phyloP scores from a whole-genome alignment of 192 early-diverging fungal species.

The Umbelopsis vinacea region DNA sequence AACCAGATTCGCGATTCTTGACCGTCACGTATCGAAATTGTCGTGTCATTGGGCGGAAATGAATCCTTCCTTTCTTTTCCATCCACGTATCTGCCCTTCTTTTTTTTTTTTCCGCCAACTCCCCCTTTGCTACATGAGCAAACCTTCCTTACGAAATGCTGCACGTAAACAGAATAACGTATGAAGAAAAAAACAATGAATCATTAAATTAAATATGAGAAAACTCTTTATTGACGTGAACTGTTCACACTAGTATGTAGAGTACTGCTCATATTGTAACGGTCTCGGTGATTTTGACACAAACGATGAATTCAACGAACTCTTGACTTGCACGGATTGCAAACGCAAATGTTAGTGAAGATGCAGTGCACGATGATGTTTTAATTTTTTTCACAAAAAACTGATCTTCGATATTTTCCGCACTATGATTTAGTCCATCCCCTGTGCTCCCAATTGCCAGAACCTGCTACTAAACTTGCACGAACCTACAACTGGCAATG shows the following conservation, averaged over 20 bases:
- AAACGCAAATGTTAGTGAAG: conserved; percentile 49
- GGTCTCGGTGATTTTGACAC: conserved; percentile 29
- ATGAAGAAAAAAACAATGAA: background rate
- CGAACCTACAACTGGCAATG: conserved; percentile 53
- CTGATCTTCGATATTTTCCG: background rate
- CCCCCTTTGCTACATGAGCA: conserved; percentile 11
- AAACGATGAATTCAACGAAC: conserved; percentile 25
- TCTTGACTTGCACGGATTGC: conserved; percentile 54
- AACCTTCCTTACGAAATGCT: conserved; percentile 12
- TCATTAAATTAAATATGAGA: background rate
- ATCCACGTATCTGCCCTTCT: background rate
- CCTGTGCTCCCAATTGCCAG: conserved; percentile 41
- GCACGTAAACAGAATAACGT: conserved; percentile 13
- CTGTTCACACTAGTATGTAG: conserved; percentile 13
- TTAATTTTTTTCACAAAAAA: too few species aligned
- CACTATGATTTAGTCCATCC: conserved; percentile 42
- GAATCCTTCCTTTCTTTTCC: background rate
- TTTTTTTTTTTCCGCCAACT: background rate
- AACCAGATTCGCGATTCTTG: background rate
- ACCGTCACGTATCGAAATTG: background rate
- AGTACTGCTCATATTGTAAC: conserved; percentile 34
- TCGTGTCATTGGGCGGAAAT: too few species aligned
- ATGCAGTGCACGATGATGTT: too few species aligned
- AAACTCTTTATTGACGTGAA: background rate
- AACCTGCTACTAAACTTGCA: conserved; percentile 39